Conservation (phyloP, 2,329 filamentous ascomycete species). For the Cryphonectria nitschkei region DNA sequence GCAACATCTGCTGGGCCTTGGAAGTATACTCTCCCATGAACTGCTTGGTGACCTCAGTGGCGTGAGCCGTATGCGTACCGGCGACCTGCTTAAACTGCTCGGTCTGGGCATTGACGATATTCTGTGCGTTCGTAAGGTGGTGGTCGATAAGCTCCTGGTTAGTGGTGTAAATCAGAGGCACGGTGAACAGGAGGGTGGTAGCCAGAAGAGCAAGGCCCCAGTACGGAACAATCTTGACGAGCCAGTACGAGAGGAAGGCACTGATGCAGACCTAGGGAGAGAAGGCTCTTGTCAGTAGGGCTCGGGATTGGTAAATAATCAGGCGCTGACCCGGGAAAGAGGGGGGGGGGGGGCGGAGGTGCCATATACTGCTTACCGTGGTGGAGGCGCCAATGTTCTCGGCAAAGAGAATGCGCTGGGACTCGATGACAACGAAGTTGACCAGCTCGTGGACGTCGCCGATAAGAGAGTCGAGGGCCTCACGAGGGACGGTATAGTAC, state of each 20-base stretch:
- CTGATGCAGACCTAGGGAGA: constrained; percentile 56
- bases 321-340: constrained; percentile 13
- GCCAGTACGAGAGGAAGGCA: constrained; percentile 68
- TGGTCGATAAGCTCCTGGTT: constrained; percentile 73
- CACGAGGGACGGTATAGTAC: constrained; percentile 68
- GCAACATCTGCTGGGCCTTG: constrained; percentile 68
- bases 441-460: constrained; percentile 69
- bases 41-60: constrained; percentile 67
- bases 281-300: constrained; percentile 18
- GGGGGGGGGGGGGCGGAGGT: constrained; percentile 18
- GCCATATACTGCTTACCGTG: constrained; percentile 51
- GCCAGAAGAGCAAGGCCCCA: constrained; percentile 68
- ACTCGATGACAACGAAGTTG: constrained; percentile 74
- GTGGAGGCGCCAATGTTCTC: constrained; percentile 67
- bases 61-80: constrained; percentile 66
- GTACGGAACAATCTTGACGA: constrained; percentile 71
- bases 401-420: constrained; percentile 68
- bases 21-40: constrained; percentile 69
- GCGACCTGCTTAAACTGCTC: constrained; percentile 64
- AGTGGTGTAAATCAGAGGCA: constrained; percentile 65
- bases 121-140: constrained; percentile 60
- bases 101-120: constrained; percentile 65
- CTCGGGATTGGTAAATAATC: neutral
- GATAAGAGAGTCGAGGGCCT: constrained; percentile 63
- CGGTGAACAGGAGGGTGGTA: constrained; percentile 63